Conservation (phyloP, 2,329 filamentous ascomycete species). For the Alternaria rosae region DNA sequence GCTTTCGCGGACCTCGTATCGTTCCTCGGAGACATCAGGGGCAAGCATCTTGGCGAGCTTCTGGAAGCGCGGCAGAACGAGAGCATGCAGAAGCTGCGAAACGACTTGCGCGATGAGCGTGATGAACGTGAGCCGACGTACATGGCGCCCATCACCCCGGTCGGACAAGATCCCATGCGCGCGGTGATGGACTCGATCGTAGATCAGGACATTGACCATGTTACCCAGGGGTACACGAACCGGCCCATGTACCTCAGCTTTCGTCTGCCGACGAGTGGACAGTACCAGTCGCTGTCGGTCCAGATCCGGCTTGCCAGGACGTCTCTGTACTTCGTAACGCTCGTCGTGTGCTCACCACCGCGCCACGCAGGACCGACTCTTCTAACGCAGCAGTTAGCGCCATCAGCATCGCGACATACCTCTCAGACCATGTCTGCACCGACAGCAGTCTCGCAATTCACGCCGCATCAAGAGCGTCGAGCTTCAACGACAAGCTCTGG, state of each 20-base stretch:
- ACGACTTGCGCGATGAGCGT: slow-evolving; percentile 56
- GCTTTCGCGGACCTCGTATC: slow-evolving; percentile 55
- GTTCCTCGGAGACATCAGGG: slow-evolving; percentile 48
- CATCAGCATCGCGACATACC: slow-evolving; percentile 37
- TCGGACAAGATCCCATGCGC: slow-evolving; percentile 54
- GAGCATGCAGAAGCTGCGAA: slow-evolving; percentile 54
- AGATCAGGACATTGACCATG: slow-evolving; percentile 54
- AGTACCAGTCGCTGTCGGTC: slow-evolving; percentile 46
- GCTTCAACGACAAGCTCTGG: slow-evolving; percentile 44
- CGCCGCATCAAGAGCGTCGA: slow-evolving; percentile 36
- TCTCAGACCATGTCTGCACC: slow-evolving; percentile 42
- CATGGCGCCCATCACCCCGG: slow-evolving; percentile 57
- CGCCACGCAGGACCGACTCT: slow-evolving; percentile 38
- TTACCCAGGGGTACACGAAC: slow-evolving; percentile 54
- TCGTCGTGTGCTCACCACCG: slow-evolving; percentile 46
- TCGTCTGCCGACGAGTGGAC: slow-evolving; percentile 38
- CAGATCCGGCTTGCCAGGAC: slow-evolving; percentile 53
- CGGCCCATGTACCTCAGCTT: slow-evolving; percentile 53
- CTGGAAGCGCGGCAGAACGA: slow-evolving; percentile 53
- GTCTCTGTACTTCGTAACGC: slow-evolving; percentile 55
- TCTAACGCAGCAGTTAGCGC: slow-evolving; percentile 44
- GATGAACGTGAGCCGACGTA: slow-evolving; percentile 58
- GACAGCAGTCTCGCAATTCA: slow-evolving; percentile 36
- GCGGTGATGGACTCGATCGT: slow-evolving; percentile 50
- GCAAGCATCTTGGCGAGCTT: slow-evolving; percentile 54